Percentiles rank a stretch among this genome's conserved stretches.
Evolutionary conservation across 495 filamentous ascomycete genomes (phyloP).

Genomic region (Annulohypoxylon stygium): DNA sequence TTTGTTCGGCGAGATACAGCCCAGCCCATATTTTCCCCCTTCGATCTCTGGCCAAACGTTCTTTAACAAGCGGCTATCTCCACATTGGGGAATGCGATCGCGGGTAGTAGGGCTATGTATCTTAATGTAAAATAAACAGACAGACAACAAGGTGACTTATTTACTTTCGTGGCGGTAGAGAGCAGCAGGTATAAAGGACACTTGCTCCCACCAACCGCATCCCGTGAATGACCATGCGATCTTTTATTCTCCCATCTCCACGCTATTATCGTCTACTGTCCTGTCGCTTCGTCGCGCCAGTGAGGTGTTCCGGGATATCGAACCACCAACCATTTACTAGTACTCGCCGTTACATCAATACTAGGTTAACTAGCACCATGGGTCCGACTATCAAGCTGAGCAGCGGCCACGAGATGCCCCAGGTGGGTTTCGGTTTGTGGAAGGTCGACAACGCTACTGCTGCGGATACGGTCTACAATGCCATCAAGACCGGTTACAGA

Average conservation of each 20-base stretch:
- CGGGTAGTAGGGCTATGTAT: conserved; percentile 29
- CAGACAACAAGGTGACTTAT: conserved; percentile 31
- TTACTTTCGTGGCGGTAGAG: conserved; percentile 35
- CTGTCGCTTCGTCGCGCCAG: conserved; percentile 25
- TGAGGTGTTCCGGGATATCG: conserved; percentile 23
- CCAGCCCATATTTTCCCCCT: conserved; percentile 23
- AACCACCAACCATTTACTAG: conserved; percentile 20
- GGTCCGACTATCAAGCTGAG: conserved; percentile 79
- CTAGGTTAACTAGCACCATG: conserved; percentile 50
- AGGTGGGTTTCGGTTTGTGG: conserved; percentile 87
- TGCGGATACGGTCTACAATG: conserved; percentile 86
- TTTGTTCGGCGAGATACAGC: conserved; percentile 41
- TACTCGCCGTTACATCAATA: conserved; percentile 29
- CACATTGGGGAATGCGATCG: conserved; percentile 31
- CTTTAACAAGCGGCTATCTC: conserved; percentile 36
- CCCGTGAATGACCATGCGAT: conserved; percentile 36
- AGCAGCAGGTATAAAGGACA: conserved; percentile 31
- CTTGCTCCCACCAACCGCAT: conserved; percentile 31
- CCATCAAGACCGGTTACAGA: conserved; percentile 89
- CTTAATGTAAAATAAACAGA: conserved; percentile 24
- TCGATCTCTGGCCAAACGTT: conserved; percentile 17
- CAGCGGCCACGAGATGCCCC: conserved; percentile 86
- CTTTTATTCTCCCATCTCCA: conserved; percentile 32
- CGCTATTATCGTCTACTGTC: conserved; percentile 36
- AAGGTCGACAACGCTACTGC: conserved; percentile 84